A percentile compares a stretch with the other conserved stretches of the same genome.
These are phyloP conservation scores for Blepharisma undulans DNA, from an alignment of 169 alveolate genomes.

Conservation along the genomic window DNA sequence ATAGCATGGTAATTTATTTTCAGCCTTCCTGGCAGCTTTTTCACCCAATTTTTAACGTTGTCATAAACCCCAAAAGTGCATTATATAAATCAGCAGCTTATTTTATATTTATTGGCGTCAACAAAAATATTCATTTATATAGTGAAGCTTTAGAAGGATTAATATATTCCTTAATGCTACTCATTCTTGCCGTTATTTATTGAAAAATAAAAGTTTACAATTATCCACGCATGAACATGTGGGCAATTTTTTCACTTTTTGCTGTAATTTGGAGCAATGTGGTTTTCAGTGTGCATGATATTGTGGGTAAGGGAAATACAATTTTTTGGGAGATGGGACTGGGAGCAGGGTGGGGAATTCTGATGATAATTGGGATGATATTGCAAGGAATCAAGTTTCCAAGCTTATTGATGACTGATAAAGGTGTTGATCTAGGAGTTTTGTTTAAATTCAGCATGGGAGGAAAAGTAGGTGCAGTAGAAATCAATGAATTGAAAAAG, in stretches of 20 bases:
- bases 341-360: neutral
- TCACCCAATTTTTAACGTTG: neutral
- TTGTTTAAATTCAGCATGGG: neutral
- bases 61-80: neutral
- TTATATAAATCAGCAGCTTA: neutral
- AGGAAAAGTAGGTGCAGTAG: neutral
- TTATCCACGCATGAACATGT: neutral
- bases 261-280: neutral
- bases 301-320: neutral
- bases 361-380: neutral
- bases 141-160: neutral
- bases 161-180: neutral
- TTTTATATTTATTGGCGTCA: neutral
- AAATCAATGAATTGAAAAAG: neutral
- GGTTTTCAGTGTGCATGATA: neutral
- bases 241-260: neutral
- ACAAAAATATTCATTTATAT: neutral
- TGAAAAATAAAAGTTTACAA: neutral
- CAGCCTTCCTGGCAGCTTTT: neutral
- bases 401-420: neutral
- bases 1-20: neutral
- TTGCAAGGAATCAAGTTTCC: neutral
- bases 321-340: neutral
- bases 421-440: neutral
- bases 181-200: neutral